Evolutionary conservation across 768 basidiomycete genomes (phyloP).

Genomic region (Russula earlei): DNA sequence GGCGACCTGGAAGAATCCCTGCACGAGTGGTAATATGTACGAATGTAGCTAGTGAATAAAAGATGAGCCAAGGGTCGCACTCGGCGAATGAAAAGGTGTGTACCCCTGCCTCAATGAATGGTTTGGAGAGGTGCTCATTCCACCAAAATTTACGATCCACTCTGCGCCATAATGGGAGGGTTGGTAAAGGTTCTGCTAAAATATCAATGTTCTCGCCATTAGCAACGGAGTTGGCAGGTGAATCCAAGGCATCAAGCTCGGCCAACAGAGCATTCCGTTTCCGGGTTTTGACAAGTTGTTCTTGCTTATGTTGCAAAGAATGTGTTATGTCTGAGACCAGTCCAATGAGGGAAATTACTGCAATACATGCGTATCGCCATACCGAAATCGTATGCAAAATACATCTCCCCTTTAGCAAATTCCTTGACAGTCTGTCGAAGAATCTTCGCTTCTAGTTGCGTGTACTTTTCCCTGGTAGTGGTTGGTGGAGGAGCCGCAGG

Average conservation of each 20-base stretch:
- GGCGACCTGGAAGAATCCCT: conserved; percentile 80
- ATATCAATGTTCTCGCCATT: conserved; percentile 36
- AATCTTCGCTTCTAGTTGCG: conserved; percentile 77
- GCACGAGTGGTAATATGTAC: conserved; percentile 86
- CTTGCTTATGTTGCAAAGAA: conserved; percentile 72
- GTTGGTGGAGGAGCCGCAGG: conserved; percentile 53
- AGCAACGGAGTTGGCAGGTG: conserved; percentile 22
- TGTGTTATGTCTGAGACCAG: conserved; percentile 60
- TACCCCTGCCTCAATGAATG: conserved; percentile 84
- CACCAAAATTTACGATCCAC: conserved; percentile 93
- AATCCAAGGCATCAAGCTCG: conserved; percentile 45
- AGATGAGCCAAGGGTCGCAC: neutral
- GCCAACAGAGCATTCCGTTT: conserved; percentile 50
- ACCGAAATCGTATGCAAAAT: conserved; percentile 84
- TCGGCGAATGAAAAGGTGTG: conserved; percentile 18
- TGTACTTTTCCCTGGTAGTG: conserved; percentile 55
- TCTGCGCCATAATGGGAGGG: conserved; percentile 83
- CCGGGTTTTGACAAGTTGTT: conserved; percentile 47
- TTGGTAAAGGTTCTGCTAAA: conserved; percentile 62
- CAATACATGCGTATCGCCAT: conserved; percentile 20
- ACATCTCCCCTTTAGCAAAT: conserved; percentile 81
- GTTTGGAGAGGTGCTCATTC: conserved; percentile 83
- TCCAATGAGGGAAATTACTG: neutral
- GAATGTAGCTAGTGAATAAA: conserved; percentile 52
- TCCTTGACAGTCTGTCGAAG: conserved; percentile 69